phyloP scores from a whole-genome alignment of 2,329 filamentous ascomycete species.

The Achaetomium macrosporum region DNA sequence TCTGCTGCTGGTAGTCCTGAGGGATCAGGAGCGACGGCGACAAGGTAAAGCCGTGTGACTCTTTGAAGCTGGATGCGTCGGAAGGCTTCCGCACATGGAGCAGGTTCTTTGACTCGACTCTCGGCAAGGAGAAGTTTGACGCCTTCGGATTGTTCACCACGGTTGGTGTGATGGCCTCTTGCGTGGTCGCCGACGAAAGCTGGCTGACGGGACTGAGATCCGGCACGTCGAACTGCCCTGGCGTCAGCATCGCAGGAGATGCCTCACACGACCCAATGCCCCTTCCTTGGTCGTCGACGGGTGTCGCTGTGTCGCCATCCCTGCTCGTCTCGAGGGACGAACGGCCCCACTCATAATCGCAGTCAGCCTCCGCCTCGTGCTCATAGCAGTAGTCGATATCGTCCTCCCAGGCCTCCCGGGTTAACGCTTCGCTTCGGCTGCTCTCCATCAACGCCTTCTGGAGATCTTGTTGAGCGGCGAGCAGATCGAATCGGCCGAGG shows the following conservation, averaged over 20 bases:
- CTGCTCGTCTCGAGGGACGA: conserved; percentile 44
- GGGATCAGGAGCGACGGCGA: conserved; percentile 60
- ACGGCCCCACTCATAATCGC: conserved; percentile 60
- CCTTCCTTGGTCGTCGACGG: conserved; percentile 21
- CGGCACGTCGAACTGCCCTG: conserved; percentile 38
- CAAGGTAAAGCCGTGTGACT: conserved; percentile 53
- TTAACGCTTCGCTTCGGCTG: conserved; percentile 26
- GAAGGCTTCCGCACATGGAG: conserved; percentile 40
- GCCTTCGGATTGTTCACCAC: conserved; percentile 31
- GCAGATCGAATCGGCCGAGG: conserved; percentile 40
- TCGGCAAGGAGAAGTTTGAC: conserved; percentile 49
- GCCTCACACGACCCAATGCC: conserved; percentile 14
- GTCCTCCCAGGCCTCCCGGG: conserved; percentile 56
- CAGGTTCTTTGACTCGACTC: conserved; percentile 31
- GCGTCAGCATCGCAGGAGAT: conserved; percentile 28
- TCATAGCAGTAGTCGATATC: conserved; percentile 68
- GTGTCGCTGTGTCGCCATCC: conserved; percentile 27
- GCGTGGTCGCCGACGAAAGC: conserved; percentile 34
- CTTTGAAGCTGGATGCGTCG: conserved; percentile 49
- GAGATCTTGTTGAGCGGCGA: conserved; percentile 32
- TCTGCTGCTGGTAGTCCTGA: conserved; percentile 51
- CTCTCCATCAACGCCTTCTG: conserved; percentile 25
- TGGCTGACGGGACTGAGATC: conserved; percentile 46
- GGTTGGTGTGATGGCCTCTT: conserved; percentile 43
- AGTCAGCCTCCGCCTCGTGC: conserved; percentile 61